Conservation (phyloP, 2,329 filamentous ascomycete species). For the Thielaviopsis ethacetica region DNA sequence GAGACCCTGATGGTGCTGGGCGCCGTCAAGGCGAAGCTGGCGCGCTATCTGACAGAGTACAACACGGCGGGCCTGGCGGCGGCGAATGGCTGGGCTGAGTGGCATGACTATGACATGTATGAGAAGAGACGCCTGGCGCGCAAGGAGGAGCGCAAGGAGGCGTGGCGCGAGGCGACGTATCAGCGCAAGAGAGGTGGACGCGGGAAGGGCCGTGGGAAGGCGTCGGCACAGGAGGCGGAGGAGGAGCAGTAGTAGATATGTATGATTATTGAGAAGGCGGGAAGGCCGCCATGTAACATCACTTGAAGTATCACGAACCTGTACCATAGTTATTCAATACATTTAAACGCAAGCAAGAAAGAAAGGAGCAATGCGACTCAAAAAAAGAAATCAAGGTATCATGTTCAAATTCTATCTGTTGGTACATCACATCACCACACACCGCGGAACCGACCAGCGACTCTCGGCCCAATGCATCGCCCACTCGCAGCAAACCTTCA, state of each 20-base stretch:
- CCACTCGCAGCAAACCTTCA: constrained; percentile 75
- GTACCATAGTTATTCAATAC: neutral
- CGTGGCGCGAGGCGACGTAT: neutral
- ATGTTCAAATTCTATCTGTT: neutral
- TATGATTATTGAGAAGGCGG: too few species aligned
- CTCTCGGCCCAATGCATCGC: constrained; percentile 54
- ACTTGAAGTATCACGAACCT: too few species aligned
- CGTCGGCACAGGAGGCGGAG: too few species aligned
- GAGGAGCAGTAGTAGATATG: too few species aligned
- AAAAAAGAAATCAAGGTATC: neutral
- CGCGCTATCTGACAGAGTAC: constrained; percentile 3
- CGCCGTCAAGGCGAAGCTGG: neutral
- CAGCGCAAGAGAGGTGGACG: neutral
- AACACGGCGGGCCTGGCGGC: constrained; percentile 1
- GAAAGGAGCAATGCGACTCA: neutral
- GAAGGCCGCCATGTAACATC: too few species aligned
- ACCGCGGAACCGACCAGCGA: constrained; percentile 43
- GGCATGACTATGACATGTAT: constrained; percentile 2
- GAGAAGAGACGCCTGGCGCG: neutral
- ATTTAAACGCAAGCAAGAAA: neutral
- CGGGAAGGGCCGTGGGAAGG: neutral
- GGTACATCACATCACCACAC: constrained; percentile 4
- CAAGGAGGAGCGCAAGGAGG: neutral
- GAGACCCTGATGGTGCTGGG: neutral
- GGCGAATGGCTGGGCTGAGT: constrained; percentile 8